Base-by-base conservation (phyloP, 345 rosid genomes). In the Noccaea bulbosa region DNA sequence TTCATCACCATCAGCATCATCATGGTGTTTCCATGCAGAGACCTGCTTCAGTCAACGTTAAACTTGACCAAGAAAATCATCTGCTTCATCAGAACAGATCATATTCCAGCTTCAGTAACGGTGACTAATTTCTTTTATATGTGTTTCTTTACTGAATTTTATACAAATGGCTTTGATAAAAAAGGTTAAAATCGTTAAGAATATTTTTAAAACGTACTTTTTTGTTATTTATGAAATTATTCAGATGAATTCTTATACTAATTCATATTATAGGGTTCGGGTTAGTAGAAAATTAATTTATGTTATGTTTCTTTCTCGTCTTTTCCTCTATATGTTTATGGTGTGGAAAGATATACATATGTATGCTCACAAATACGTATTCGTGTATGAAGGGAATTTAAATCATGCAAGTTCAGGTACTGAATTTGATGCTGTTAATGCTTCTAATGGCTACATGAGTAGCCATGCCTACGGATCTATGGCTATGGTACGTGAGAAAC, bases 381-480 rank as follows among this genome's bases (percentile, higher is more conserved):
- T 3, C 17, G 5, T 73, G 11, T 67, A 50, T 74, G 71, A 83
- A 85, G 96, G 88, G 62, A 68, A 77, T 67, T 66, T 74, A 75
- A 75, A 82, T 69, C 69, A 89, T 75, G 80, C 85, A 50, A 70
- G 83, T 75, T 59, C 88, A 76, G 77, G 82, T 48, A 69, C 87
- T 62, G 76, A 76, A 34, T 83, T 79, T 60, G 87, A 84, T 50
- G 78, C 56, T 53, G 22, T 79, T 44, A 63, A 75, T 62, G 65
- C 83, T 9, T 57, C 77, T 45, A 77, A 72, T 75, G 97, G 86
- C 32, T 89, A 90, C 71, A 69, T 76, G 83, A 86, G 85, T 38
- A 77, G 76, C 83, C 81, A 81, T 83, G 82, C 83, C 62, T 85
- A 83, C 70, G 96, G 86, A 61, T 79, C 96, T 62, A 79, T 27